Base-by-base conservation (phyloP, 805 yeast genomes). In the Saccharomycopsis malanga region DNA sequence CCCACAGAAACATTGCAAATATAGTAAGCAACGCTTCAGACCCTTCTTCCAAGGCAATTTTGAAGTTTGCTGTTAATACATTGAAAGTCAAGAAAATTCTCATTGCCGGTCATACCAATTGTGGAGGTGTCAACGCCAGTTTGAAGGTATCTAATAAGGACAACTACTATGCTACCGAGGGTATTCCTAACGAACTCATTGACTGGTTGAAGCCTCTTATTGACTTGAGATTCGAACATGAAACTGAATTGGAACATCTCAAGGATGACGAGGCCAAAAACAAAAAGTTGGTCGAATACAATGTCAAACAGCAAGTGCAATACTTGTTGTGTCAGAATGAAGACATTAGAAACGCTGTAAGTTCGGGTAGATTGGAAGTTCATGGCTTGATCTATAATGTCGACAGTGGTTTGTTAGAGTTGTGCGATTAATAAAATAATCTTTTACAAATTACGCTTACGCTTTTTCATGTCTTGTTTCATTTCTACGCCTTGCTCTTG, bases 61-160 rank as follows among this genome's bases (percentile, higher is more conserved):
- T 91, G 25, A 96, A 89, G 63, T 87, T 86, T 59, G 95, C 96
- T 4, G 77, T 91, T 55, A 88, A 86, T 55, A 87, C 82, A 12
- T 71, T 89, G 51, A 83, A 84, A 58, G 94, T 91, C 34, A 74
- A 72, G 54, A 87, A 85, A 60, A 79, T 89, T 44, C 73, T 89
- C 46, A 83, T 89, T 4, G 86, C 96, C 65, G 98, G 97, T 3
- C 98, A 89, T 66, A 83, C 93, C 27, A 95, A 87, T 63, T 89
- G 98, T 71, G 96, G 96, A 42, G 97, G 96, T 25, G 78, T 87
- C 43, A 79, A 85, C 78, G 87, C 95, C 20, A 79, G 88, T 6
- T 66, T 89, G 41, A 17, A 14, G 18, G 35, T 46, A 15, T 10
- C 17, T 15, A 34, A 42, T 2, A 70, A 76, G 49, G 76, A 79